phyloP scores from a whole-genome alignment of 2,329 filamentous ascomycete species.

The Calonectria leucothoes region DNA sequence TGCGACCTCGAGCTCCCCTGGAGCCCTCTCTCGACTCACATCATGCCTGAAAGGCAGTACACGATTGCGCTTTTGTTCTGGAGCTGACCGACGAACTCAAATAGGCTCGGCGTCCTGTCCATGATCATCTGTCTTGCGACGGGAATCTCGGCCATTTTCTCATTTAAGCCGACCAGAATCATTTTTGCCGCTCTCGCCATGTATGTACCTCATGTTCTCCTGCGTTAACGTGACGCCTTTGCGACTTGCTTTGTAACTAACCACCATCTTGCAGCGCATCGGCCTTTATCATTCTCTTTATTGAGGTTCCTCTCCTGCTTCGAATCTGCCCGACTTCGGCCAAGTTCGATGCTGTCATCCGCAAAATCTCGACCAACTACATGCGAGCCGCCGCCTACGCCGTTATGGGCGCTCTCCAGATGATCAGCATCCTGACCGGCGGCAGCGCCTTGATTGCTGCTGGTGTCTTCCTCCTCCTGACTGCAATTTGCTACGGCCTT shows the following conservation, averaged over 20 bases:
- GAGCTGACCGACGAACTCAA: constrained; percentile 23
- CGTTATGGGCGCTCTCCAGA: constrained; percentile 85
- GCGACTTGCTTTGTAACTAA: constrained; percentile 42
- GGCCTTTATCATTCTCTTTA: constrained; percentile 81
- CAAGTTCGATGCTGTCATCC: constrained; percentile 89
- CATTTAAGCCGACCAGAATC: constrained; percentile 59
- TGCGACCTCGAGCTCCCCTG: constrained; percentile 24
- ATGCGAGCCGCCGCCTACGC: constrained; percentile 92
- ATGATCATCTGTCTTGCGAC: constrained; percentile 79
- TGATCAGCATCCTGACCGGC: constrained; percentile 76
- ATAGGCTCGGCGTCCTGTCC: constrained; percentile 75
- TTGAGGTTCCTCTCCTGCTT: constrained; percentile 93
- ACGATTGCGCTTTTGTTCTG: constrained; percentile 7
- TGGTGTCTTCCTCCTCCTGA: constrained; percentile 82
- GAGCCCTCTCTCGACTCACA: background rate
- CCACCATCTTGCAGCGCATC: constrained; percentile 64
- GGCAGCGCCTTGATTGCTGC: constrained; percentile 85
- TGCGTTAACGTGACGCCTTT: background rate
- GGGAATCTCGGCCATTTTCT: constrained; percentile 76
- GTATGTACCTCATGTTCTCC: constrained; percentile 52
- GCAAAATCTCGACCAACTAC: constrained; percentile 94
- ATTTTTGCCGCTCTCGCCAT: constrained; percentile 65
- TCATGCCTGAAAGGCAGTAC: background rate
- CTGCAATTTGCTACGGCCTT: constrained; percentile 82
- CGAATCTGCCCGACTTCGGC: constrained; percentile 96